phyloP scores from a whole-genome alignment of 495 filamentous ascomycete genomes.

The Neurospora terricola region DNA sequence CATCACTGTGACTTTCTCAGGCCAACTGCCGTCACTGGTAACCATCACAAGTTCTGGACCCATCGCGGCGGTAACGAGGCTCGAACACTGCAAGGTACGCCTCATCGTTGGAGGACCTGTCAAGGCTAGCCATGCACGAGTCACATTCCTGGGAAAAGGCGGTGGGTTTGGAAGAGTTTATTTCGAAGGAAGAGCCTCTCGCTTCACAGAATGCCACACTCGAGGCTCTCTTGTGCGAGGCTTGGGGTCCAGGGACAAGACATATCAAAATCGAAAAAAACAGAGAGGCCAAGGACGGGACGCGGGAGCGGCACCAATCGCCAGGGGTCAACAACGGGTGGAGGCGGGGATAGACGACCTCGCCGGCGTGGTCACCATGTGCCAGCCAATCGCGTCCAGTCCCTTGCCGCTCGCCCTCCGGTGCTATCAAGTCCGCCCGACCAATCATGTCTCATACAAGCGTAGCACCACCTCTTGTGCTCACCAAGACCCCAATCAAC shows the following conservation, averaged over 20 bases:
- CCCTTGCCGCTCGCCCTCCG: constrained; percentile 18
- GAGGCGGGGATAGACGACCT: neutral
- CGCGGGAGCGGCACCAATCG: neutral
- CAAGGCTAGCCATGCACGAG: neutral
- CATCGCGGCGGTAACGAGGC: neutral
- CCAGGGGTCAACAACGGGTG: neutral
- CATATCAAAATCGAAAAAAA: neutral
- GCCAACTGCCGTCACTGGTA: neutral
- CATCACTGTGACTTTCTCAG: neutral
- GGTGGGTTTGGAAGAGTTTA: neutral
- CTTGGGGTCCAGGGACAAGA: neutral
- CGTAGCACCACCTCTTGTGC: neutral
- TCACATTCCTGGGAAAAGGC: neutral
- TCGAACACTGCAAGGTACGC: neutral
- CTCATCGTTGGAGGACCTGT: neutral
- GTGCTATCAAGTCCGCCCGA: constrained; percentile 1
- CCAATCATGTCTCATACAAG: constrained; percentile 15
- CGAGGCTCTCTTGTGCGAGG: neutral
- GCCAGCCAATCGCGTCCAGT: constrained; percentile 15
- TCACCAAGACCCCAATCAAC: neutral
- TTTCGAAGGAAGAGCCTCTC: neutral
- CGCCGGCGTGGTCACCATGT: neutral
- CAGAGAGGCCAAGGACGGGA: neutral
- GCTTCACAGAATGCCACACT: neutral
- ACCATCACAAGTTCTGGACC: neutral